Percentiles rank a stretch among this genome's conserved stretches.
These are phyloP conservation scores for Grosmannia huntii DNA, from an alignment of 2,329 filamentous ascomycete genomes.

Conservation along the genomic window DNA sequence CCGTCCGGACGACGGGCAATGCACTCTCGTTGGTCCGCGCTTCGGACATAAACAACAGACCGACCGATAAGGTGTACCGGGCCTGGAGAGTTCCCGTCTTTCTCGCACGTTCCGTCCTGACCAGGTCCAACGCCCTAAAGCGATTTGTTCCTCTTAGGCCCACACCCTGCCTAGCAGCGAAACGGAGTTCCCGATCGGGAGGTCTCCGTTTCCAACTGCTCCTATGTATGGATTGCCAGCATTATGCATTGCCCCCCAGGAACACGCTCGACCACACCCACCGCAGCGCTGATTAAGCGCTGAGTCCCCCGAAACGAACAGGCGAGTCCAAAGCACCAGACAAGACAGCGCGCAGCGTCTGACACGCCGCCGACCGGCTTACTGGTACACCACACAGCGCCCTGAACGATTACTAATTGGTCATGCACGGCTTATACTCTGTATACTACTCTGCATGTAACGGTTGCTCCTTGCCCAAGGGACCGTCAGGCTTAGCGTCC, in stretches of 20 bases:
- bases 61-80: conserved; percentile 6
- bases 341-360: background rate
- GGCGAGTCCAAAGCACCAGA: background rate
- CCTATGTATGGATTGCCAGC: background rate
- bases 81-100: conserved; percentile 1
- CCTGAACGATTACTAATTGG: background rate
- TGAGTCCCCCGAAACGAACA: background rate
- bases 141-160: background rate
- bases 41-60: conserved; percentile 10
- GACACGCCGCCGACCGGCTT: background rate
- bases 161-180: background rate
- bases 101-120: background rate
- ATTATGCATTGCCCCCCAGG: too few relatives aligned
- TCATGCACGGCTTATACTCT: background rate
- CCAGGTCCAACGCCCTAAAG: background rate
- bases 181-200: background rate
- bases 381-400: background rate
- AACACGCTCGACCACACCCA: too few relatives aligned
- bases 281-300: background rate
- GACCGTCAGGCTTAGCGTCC: background rate
- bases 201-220: background rate
- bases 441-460: too few relatives aligned
- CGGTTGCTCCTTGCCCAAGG: background rate
- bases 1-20: background rate
- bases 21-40: conserved; percentile 6